Evolutionary conservation across 805 yeast genomes (phyloP), one percentile per base, ranked within the genome.

Genomic region (Kregervanrija fluxuum): DNA sequence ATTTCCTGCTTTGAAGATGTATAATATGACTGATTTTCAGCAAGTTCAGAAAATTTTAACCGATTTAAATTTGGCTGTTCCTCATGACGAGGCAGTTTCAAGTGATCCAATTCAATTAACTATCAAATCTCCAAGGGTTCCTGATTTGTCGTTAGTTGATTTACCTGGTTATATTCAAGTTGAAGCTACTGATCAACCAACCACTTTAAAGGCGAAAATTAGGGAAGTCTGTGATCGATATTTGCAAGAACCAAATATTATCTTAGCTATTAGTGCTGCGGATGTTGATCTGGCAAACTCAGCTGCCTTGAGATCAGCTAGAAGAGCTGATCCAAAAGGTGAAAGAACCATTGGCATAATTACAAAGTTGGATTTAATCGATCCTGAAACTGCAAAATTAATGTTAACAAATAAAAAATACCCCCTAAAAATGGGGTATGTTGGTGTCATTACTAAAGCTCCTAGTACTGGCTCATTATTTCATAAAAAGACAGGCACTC

Each of bases 241-340:
- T 59, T 72, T 93, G 48, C 87, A 85, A 56, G 82, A 84, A 12
- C 99, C 99, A 16, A 93, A 93, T 59, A 87, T 93, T 42, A 93
- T 93, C 35, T 71, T 93, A 54, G 99, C 99, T 0, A 93, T 95
- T 22, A 87, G 96, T 10, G 88, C 99, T 0, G 99, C 99, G 0
- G 98, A 93, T 65, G 99, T 93, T 2, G 99, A 93, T 69, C 70
- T 93, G 55, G 99, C 99, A 0, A 93, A 93, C 62, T 88, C 97
- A 31, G 78, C 96, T 1, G 98, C 99, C 0, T 74, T 93, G 47
- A 71, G 95, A 45, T 97, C 99, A 0, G 84, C 96, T 6, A 82
- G 90, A 51, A 48, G 71, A 12, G 90, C 93, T 0, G 99, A 93
- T 62, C 99, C 99, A 13, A 73, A 79, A 39, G 99, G 99, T 40